Evolutionary conservation across 2,329 filamentous ascomycete species (phyloP).

Genomic region (Aschersonia sp.): DNA sequence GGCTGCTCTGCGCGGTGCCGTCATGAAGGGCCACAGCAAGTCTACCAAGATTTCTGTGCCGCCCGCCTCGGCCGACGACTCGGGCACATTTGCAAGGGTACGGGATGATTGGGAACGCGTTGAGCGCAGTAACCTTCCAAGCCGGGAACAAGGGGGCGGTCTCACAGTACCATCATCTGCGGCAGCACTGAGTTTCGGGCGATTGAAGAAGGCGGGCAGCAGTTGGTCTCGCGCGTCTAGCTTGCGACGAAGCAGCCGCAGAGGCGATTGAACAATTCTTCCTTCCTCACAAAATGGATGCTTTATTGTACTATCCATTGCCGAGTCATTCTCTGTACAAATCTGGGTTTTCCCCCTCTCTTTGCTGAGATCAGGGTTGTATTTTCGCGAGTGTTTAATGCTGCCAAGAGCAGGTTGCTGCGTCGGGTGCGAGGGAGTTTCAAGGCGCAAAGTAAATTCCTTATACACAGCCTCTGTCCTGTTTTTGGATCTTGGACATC

Average conservation of each 20-base stretch:
- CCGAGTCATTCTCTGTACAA: too few relatives aligned
- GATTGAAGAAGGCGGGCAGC: slow-evolving; percentile 32
- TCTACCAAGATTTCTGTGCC: slow-evolving; percentile 9
- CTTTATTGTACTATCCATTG: too few relatives aligned
- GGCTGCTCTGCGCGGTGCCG: slow-evolving; percentile 29
- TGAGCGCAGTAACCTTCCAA: slow-evolving; percentile 8
- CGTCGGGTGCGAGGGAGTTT: too few relatives aligned
- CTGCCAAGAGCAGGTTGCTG: too few relatives aligned
- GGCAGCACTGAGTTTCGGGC: slow-evolving; percentile 33
- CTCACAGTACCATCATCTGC: slow-evolving; percentile 10
- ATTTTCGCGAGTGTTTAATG: too few relatives aligned
- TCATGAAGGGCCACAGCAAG: slow-evolving; percentile 16
- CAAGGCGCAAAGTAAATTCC: too few relatives aligned
- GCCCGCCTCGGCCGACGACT: slow-evolving; percentile 4
- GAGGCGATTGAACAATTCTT: slow-evolving; percentile 1
- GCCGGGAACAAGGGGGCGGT: slow-evolving; percentile 7
- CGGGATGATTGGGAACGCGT: slow-evolving; percentile 14
- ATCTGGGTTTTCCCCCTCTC: too few relatives aligned
- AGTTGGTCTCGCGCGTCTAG: slow-evolving; percentile 29
- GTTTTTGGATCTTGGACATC: too few relatives aligned
- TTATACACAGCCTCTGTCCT: too few relatives aligned
- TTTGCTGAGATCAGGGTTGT: too few relatives aligned
- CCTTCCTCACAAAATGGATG: too few relatives aligned
- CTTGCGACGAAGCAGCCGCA: slow-evolving; percentile 18
- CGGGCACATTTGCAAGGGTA: slow-evolving; percentile 1